Evolutionary conservation across 2,329 filamentous ascomycete genomes (phyloP), one percentile per base, ranked within the genome.

Genomic region (Cladosporium halotolerans): DNA sequence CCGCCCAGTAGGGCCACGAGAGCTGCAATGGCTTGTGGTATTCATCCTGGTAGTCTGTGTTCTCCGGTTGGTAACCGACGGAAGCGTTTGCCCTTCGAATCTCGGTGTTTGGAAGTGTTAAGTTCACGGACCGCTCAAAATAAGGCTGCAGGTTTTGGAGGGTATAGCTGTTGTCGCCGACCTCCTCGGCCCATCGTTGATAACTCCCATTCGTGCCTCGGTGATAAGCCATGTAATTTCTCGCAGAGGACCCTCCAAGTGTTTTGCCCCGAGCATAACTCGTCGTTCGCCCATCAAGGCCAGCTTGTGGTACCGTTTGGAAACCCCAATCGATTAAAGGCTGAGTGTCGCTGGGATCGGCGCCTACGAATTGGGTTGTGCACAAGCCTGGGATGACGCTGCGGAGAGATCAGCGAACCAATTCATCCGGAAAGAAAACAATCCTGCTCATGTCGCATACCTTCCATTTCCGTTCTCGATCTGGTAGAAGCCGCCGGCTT

Each of bases 101-200:
- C 10, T 28, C 40, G 6, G 58, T 52, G 55, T 64, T 54, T 51
- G 64, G 55, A 33, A 59, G 48, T 9, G 60, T 61, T 31, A 61
- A 56, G 14, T 55, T 54, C 3, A 58, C n/a, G 28, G 52, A 56
- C 28, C 55, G 53, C 45, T 64, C 13, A 57, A 60, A 61, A 47
- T 57, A 60, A 44, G 57, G 52, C 54, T 67, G 40, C 36, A 66
- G 38, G 43, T 65, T 62, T 41, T 58, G 55, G 42, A 61, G 68
- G 3, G 55, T 57, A 38, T 66, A 66, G 44, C 65, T 56, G 32
- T 67, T 34, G 45, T 72, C 70, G 3, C 58, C 66, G 6, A 72
- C 68, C 32, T 63, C 57, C 41, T 72, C 62, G 1, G 69, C 69
- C 70, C 70, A 72, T 44, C 52, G 52, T 46, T 68, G 60, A 52